These are phyloP conservation scores for Fomitopsis pulvina DNA, from an alignment of 768 basidiomycete species.

Conservation along the genomic window DNA sequence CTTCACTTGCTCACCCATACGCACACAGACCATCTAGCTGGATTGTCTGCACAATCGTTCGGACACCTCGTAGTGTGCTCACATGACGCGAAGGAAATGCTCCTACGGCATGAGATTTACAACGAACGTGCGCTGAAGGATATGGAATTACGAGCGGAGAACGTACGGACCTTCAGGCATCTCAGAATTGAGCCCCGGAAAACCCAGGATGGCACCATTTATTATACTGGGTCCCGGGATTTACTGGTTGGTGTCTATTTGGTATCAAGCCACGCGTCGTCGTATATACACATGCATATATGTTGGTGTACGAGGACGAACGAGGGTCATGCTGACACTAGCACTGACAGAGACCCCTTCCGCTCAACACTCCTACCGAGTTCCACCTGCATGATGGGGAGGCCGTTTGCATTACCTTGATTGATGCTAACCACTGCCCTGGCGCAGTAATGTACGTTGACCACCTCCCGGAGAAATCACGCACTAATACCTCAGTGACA, in stretches of 20 bases:
- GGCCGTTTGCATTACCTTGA: slow-evolving; percentile 63
- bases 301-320: too few species aligned
- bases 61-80: slow-evolving; percentile 72
- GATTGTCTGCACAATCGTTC: slow-evolving; percentile 72
- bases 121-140: slow-evolving; percentile 55
- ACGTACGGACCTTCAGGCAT: slow-evolving; percentile 57
- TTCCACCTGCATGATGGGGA: slow-evolving; percentile 52
- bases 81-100: slow-evolving; percentile 78
- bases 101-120: slow-evolving; percentile 70
- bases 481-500: slow-evolving; percentile 21
- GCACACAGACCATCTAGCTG: slow-evolving; percentile 81
- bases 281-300: background rate
- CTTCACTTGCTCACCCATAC: slow-evolving; percentile 85
- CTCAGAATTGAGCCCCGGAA: slow-evolving; percentile 50
- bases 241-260: slow-evolving; percentile 44
- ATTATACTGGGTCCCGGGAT: slow-evolving; percentile 54
- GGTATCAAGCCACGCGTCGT: background rate
- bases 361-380: slow-evolving; percentile 56
- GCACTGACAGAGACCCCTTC: slow-evolving; percentile 42
- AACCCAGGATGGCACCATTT: slow-evolving; percentile 39
- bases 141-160: slow-evolving; percentile 42
- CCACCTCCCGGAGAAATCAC: too few species aligned
- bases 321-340: too few species aligned
- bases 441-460: slow-evolving; percentile 80
- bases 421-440: slow-evolving; percentile 95